Conservation (phyloP, 75 land plant genomes). For the Chamaecyparis obtusa region DNA sequence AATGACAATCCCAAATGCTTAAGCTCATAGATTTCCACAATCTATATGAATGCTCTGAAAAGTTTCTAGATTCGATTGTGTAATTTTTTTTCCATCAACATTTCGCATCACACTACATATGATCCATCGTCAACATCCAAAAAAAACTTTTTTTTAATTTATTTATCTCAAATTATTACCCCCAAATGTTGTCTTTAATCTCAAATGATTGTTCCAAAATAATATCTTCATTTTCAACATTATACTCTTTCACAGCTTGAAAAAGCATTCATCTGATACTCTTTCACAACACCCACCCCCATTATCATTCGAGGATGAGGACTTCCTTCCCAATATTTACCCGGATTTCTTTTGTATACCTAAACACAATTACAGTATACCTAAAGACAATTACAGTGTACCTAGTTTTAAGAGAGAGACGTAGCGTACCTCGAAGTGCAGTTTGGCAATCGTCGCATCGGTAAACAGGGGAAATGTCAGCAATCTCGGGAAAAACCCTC, state of each 20-base stretch:
- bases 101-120: too few species aligned
- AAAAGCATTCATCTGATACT: not conserved
- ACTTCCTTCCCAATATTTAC: not conserved
- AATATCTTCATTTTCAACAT: not conserved
- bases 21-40: too few species aligned
- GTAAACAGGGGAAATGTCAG: slow-evolving; percentile 27
- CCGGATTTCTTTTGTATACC: not conserved
- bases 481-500: slow-evolving; percentile 50
- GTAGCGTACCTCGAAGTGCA: slow-evolving; percentile 33
- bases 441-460: slow-evolving; percentile 48
- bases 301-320: not conserved
- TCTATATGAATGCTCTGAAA: too few species aligned
- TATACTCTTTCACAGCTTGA: too few species aligned
- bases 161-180: too few species aligned
- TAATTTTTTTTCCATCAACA: too few species aligned
- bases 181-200: too few species aligned
- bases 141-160: too few species aligned
- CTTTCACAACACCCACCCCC: not conserved
- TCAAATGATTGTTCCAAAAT: not conserved
- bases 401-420: not conserved
- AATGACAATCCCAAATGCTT: too few species aligned
- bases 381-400: not conserved
- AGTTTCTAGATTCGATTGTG: too few species aligned
- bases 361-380: too few species aligned
- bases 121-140: too few species aligned